Conservation (phyloP, 108 stramenopile genomes). For the Nitzschia palea region DNA sequence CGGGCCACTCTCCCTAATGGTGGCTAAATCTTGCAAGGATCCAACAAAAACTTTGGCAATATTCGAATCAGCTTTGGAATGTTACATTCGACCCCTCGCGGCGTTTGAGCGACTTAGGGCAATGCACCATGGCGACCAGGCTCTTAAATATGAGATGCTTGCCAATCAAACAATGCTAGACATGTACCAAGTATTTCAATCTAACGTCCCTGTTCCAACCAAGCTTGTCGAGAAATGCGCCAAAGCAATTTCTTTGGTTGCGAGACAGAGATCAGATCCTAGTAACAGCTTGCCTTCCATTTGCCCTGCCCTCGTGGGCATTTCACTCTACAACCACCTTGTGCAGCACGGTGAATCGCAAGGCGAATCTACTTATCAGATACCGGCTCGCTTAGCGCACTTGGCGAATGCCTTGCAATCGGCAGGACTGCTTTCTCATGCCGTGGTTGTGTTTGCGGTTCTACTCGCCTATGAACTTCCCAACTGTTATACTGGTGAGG, state of each 20-base stretch:
- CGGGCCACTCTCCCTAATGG: slow-evolving; percentile 12
- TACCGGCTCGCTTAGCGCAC: slow-evolving; percentile 15
- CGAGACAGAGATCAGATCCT: slow-evolving; percentile 17
- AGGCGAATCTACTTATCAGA: slow-evolving; percentile 11
- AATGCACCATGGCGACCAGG: neutral
- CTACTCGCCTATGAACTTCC: neutral
- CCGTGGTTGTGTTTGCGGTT: neutral
- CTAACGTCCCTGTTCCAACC: neutral
- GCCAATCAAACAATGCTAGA: slow-evolving; percentile 1
- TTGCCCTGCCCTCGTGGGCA: slow-evolving; percentile 6
- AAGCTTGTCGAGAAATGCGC: slow-evolving; percentile 23
- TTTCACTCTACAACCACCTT: slow-evolving; percentile 9
- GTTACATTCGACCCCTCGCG: slow-evolving; percentile 28
- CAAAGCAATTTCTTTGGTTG: slow-evolving; percentile 21
- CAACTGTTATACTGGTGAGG: neutral
- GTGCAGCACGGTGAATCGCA: neutral
- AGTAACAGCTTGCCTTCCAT: neutral
- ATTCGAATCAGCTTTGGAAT: slow-evolving; percentile 24
- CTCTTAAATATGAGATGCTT: neutral
- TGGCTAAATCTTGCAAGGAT: neutral
- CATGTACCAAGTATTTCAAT: slow-evolving; percentile 1
- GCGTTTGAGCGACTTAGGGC: slow-evolving; percentile 11
- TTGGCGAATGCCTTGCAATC: slow-evolving; percentile 14
- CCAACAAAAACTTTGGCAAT: neutral
- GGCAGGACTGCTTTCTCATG: neutral